Base-by-base conservation (phyloP, 768 basidiomycete genomes). In the Termitomyces sp. region DNA sequence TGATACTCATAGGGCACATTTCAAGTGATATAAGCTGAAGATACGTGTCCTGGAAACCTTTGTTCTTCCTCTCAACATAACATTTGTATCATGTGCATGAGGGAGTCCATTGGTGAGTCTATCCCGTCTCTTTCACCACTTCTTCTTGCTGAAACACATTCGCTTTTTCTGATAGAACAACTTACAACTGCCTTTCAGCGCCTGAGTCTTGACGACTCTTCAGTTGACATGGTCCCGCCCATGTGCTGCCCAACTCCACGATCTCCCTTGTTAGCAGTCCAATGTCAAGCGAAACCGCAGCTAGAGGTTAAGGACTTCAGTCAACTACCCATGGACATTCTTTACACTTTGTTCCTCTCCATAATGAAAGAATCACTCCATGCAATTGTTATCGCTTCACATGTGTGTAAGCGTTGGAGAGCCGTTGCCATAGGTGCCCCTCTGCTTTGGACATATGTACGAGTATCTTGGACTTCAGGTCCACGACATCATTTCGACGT, bases 361-460 rank as follows among this genome's bases (percentile, higher is more conserved):
- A 50, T 54, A 23, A 46, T 52, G 18, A 51, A 57, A 20, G 56
- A 60, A 3, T 57, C 54, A 12, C 56, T 66, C 13, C 56, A 41
- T 40, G 50, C 53, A 16, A 58, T 53, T 10, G 59, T 62, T 7
- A 51, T 35, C 6, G 55, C 59, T 35, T 66, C 65, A 7, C 65
- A 66, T 35, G 61, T 66, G 4, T 66, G 58, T 51, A 52, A 43
- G 43, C 56, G 50, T 28, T 66, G 65, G 65, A 63, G 63, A 23
- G 40, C 32, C 13, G 50, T 66, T 32, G 59, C 59, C 33, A 52
- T 59, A 2, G 51, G 52, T 18, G 63, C 65, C 1, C 63, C 65
- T 23, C 33, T 66, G 23, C 47, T 66, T 13, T 66, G 65, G 65
- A 63, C 59, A n/a, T 60, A 66, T 40, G 33, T 66, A 35, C 55